phyloP scores from a whole-genome alignment of 192 early-diverging fungal genomes.

The Globomyces pollinis-pini region DNA sequence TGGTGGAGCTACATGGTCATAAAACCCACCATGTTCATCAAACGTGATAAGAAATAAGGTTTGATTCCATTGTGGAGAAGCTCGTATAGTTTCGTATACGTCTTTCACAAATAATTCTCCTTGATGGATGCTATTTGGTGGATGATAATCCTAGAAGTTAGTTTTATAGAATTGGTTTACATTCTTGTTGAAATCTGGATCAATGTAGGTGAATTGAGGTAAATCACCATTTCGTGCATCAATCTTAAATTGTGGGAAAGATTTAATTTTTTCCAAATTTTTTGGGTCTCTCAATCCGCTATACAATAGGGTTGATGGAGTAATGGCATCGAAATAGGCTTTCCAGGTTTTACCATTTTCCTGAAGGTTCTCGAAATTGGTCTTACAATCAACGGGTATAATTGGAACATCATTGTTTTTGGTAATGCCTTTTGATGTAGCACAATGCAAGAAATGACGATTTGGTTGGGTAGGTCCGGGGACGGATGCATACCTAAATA shows the following conservation, averaged over 20 bases:
- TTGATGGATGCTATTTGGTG: background rate
- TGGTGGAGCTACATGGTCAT: slow-evolving; percentile 44
- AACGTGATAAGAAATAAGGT: slow-evolving; percentile 41
- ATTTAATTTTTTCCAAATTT: slow-evolving; percentile 1
- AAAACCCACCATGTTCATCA: slow-evolving; percentile 47
- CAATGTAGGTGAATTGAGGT: slow-evolving; percentile 25
- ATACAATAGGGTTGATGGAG: slow-evolving; percentile 15
- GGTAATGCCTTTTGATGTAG: slow-evolving; percentile 18
- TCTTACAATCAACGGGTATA: slow-evolving; percentile 13
- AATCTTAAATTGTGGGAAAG: slow-evolving; percentile 10
- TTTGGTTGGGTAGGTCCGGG: slow-evolving; percentile 31
- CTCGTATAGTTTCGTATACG: slow-evolving; percentile 6
- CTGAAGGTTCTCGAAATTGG: slow-evolving; percentile 15
- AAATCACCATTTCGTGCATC: slow-evolving; percentile 23
- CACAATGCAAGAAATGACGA: slow-evolving; percentile 21
- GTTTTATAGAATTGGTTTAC: too few relatives aligned
- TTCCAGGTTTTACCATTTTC: slow-evolving; percentile 9
- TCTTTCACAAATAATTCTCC: slow-evolving; percentile 29
- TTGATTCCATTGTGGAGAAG: slow-evolving; percentile 16
- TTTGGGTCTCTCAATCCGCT: slow-evolving; percentile 11
- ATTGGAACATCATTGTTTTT: slow-evolving; percentile 1
- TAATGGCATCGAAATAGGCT: slow-evolving; percentile 12
- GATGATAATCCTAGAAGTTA: slow-evolving; percentile 12
- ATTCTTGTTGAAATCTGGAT: slow-evolving; percentile 11
- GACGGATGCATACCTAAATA: too few relatives aligned